These are phyloP conservation scores for Rhizopogon vesiculosus DNA, from an alignment of 768 basidiomycete species.

Conservation along the genomic window DNA sequence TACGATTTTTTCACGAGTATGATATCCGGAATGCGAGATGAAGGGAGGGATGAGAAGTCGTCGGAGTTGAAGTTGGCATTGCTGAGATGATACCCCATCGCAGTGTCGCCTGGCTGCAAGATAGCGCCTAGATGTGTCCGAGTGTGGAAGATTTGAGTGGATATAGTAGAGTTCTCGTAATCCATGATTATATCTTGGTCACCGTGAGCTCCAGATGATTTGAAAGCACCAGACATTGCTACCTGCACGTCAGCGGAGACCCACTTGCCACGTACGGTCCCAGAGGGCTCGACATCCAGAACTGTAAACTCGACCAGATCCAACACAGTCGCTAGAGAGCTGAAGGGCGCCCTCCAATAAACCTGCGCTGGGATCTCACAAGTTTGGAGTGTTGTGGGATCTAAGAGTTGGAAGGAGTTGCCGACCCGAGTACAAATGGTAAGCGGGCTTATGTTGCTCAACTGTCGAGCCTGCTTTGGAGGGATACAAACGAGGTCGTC, in stretches of 20 bases:
- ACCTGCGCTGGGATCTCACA: conserved; percentile 73
- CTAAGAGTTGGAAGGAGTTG: conserved; percentile 86
- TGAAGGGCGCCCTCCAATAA: conserved; percentile 93
- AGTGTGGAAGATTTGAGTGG: conserved; percentile 88
- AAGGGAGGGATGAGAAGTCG: conserved; percentile 65
- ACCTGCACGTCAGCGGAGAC: conserved; percentile 90
- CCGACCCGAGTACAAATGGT: conserved; percentile 89
- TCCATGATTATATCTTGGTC: conserved; percentile 55
- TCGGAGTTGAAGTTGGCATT: conserved; percentile 92
- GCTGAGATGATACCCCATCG: conserved; percentile 84
- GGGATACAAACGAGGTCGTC: conserved; percentile 95
- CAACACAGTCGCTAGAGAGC: conserved; percentile 72
- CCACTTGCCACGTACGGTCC: conserved; percentile 64
- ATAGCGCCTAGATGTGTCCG: conserved; percentile 93
- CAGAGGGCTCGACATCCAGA: conserved; percentile 87
- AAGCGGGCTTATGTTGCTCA: conserved; percentile 87
- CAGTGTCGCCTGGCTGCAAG: conserved; percentile 93
- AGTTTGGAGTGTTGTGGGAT: conserved; percentile 79
- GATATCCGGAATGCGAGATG: conserved; percentile 79
- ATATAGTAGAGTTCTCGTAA: conserved; percentile 50
- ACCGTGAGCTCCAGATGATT: conserved; percentile 40
- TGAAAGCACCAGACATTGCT: conserved; percentile 76
- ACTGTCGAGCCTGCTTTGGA: conserved; percentile 68
- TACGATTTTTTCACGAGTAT: conserved; percentile 95
- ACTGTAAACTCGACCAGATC: conserved; percentile 95